Evolutionary conservation across 345 rosid genomes (phyloP).

Genomic region (Dimocarpus longan): DNA sequence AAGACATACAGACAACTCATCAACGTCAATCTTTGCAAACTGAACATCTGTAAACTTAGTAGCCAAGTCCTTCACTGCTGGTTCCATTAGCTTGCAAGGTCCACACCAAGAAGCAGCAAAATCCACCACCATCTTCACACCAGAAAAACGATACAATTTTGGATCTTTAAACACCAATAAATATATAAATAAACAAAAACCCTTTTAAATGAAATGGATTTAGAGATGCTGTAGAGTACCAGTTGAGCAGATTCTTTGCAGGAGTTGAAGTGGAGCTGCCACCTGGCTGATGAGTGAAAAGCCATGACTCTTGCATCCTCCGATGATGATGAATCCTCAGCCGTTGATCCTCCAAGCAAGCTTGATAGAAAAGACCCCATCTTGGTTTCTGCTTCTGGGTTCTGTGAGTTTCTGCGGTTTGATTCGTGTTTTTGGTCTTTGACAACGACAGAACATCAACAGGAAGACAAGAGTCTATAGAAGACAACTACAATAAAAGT

Average conservation of each 20-base stretch:
- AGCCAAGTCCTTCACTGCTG: constrained; percentile 52
- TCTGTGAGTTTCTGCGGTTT: background rate
- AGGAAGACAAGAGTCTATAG: background rate
- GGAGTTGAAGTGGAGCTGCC: constrained; percentile 81
- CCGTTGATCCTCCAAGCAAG: constrained; percentile 9
- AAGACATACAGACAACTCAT: constrained; percentile 65
- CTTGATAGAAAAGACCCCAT: constrained; percentile 57
- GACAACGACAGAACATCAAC: background rate
- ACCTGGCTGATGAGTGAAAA: constrained; percentile 66
- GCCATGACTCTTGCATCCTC: constrained; percentile 39
- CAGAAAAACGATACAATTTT: background rate
- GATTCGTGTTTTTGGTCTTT: background rate
- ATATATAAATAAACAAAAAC: background rate
- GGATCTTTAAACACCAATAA: constrained; percentile 7
- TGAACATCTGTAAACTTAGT: constrained; percentile 49
- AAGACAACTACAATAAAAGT: background rate
- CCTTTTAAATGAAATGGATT: background rate
- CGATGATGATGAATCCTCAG: constrained; percentile 27
- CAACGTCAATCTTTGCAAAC: constrained; percentile 88
- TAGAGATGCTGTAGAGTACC: constrained; percentile 33
- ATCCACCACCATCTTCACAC: constrained; percentile 65
- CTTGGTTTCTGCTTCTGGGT: background rate
- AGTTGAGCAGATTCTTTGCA: constrained; percentile 56
- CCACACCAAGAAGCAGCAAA: constrained; percentile 92
- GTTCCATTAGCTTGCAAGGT: constrained; percentile 78